Evolutionary conservation across 106 monocot species (phyloP).

Genomic region (Platanthera guangdongensis): DNA sequence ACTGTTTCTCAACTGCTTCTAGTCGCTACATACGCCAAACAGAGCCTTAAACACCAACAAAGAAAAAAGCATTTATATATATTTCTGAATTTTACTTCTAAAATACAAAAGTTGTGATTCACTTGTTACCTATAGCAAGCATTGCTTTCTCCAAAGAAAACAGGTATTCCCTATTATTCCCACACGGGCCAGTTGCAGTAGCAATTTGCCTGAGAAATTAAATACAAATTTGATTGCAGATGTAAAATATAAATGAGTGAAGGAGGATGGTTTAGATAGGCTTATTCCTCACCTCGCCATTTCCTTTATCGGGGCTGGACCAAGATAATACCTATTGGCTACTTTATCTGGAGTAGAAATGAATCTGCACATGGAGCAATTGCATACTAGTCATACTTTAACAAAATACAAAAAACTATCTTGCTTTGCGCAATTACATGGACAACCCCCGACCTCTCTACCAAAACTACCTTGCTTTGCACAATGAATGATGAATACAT

Average conservation of each 20-base stretch:
- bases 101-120: neutral
- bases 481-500: too few relatives aligned
- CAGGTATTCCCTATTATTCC: conserved; percentile 76
- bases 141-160: conserved; percentile 67
- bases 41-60: neutral
- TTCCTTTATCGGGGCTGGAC: conserved; percentile 74
- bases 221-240: neutral
- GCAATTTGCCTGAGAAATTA: conserved; percentile 63
- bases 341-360: conserved; percentile 56
- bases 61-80: neutral
- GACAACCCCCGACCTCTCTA: too few relatives aligned
- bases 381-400: neutral
- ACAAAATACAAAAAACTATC: conserved; percentile 1
- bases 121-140: conserved; percentile 47
- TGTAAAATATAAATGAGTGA: neutral
- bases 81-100: neutral
- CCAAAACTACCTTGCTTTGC: too few relatives aligned
- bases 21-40: too few relatives aligned
- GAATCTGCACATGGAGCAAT: conserved; percentile 33
- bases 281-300: conserved; percentile 54
- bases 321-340: conserved; percentile 62
- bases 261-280: neutral
- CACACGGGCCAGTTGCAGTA: conserved; percentile 70
- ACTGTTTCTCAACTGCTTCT: too few relatives aligned
- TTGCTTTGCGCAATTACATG: neutral